Base-by-base conservation (phyloP, 2,329 filamentous ascomycete genomes). In the Apiospora koreana region DNA sequence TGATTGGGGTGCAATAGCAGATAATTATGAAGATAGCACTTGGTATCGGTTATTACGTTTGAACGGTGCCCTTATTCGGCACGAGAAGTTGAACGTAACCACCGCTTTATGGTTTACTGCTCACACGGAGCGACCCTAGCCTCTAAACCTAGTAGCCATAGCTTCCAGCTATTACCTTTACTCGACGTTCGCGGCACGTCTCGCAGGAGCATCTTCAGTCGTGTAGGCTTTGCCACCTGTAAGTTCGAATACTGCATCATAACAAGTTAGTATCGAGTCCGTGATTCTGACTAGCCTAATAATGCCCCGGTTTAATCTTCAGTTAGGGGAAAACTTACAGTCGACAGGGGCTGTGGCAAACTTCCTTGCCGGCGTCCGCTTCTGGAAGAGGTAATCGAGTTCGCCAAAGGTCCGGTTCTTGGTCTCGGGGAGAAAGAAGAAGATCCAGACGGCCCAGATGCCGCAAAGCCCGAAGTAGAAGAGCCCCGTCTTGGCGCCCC, bases 341-440 rank as follows among this genome's bases (percentile, higher is more conserved):
- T 79, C 78, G 43, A 79, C 43, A 10, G 76, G 75, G 31, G 77
- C 71, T 1, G 75, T 72, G 0, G 69, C 43, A 66, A 81, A 85
- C 68, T 82, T 79, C 68, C 80, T 76, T 6, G 81, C 79, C 12
- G 75, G 68, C 3, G 76, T 74, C 70, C 75, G 78, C 66, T 74
- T 77, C 68, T 84, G 79, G 75, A 87, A 86, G 70, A 87, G 74
- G n/a, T 80, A 77, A 71, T 86, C 85, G 25, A 87, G 81, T 75
- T 87, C 85, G 69, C 83, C 83, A 67, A 85, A 81, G 1, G 79
- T 83, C 65, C 83, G 80, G 16, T 83, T 82, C 62, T 80, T 82
- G 0, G 84, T 84, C 77, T 86, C 85, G 62, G 83, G 83, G 7
- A 84, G 76, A 71, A 79, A 83, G 75, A 83, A 83, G 72, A 77